These are phyloP conservation scores for Parmelia sp. DNA, from an alignment of 495 filamentous ascomycete genomes.

Conservation along the genomic window DNA sequence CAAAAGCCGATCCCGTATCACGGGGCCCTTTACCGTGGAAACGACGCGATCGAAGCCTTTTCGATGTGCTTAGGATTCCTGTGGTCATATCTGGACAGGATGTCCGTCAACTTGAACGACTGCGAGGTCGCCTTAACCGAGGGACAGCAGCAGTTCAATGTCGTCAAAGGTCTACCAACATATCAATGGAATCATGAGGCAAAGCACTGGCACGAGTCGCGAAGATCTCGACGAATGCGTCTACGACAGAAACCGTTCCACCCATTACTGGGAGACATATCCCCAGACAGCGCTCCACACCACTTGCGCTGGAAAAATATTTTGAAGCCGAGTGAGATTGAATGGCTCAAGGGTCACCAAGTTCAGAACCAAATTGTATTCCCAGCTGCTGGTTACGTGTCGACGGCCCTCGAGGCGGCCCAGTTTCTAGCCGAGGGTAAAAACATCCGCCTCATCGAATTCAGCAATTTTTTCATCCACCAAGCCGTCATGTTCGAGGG, in stretches of 20 bases:
- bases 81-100: background rate
- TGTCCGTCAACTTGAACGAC: background rate
- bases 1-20: slow-evolving; percentile 34
- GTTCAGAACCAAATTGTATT: slow-evolving; percentile 27
- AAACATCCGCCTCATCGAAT: slow-evolving; percentile 31
- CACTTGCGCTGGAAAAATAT: slow-evolving; percentile 25
- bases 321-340: slow-evolving; percentile 18
- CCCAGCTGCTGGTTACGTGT: slow-evolving; percentile 27
- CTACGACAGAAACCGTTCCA: slow-evolving; percentile 18
- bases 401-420: slow-evolving; percentile 30
- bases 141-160: slow-evolving; percentile 14
- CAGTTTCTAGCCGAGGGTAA: slow-evolving; percentile 10
- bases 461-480: slow-evolving; percentile 36
- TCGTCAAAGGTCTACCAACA: slow-evolving; percentile 34
- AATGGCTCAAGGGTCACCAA: slow-evolving; percentile 25
- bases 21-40: slow-evolving; percentile 34
- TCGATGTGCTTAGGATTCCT: background rate
- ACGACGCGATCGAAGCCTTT: slow-evolving; percentile 28
- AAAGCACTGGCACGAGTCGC: slow-evolving; percentile 43
- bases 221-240: slow-evolving; percentile 25
- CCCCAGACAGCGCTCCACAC: background rate
- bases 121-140: background rate
- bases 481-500: slow-evolving; percentile 45
- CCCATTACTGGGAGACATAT: slow-evolving; percentile 30
- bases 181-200: slow-evolving; percentile 47